A percentile compares a stretch with the other conserved stretches of the same genome.
phyloP scores from a whole-genome alignment of 176 grass and related monocot species.

The Elaeis guineensis region DNA sequence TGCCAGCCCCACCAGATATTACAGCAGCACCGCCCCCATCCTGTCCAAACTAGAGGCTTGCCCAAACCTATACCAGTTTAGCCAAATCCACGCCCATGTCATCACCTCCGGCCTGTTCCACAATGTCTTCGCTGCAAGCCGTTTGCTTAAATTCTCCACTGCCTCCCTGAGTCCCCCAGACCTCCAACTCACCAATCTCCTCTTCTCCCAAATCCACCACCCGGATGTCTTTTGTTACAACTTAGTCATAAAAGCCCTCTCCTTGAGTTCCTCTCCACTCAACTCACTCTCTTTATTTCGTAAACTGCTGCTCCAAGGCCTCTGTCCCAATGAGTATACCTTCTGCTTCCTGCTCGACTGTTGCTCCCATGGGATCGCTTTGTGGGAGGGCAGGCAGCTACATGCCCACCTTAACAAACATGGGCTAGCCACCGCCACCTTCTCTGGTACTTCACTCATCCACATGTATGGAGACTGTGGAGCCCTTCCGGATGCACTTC shows the following conservation, averaged over 20 bases:
- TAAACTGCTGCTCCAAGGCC: no score
- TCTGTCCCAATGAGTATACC: no score
- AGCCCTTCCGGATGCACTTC: background rate
- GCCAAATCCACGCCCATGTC: slow-evolving; percentile 8
- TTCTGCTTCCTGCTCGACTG: no score
- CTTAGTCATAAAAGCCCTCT: slow-evolving; percentile 4
- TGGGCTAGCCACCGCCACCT: background rate
- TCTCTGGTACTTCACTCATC: slow-evolving; percentile 8
- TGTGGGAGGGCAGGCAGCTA: background rate
- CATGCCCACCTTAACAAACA: slow-evolving; percentile 6
- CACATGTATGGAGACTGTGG: slow-evolving; percentile 17
- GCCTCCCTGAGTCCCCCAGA: background rate
- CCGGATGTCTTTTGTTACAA: slow-evolving; percentile 11
- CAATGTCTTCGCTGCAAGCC: slow-evolving; percentile 8
- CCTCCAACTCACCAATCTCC: background rate
- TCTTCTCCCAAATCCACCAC: slow-evolving; percentile 18
- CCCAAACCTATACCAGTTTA: slow-evolving; percentile 1
- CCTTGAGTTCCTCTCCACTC: no score
- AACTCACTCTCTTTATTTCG: no score
- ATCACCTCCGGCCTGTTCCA: slow-evolving; percentile 1
- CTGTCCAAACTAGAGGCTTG: slow-evolving; percentile 10
- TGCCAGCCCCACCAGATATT: background rate
- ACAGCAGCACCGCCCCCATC: background rate
- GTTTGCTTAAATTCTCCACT: background rate
- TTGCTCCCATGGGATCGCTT: background rate